phyloP scores from a whole-genome alignment of 768 basidiomycete genomes.

The Leucocoprinus leucothites region DNA sequence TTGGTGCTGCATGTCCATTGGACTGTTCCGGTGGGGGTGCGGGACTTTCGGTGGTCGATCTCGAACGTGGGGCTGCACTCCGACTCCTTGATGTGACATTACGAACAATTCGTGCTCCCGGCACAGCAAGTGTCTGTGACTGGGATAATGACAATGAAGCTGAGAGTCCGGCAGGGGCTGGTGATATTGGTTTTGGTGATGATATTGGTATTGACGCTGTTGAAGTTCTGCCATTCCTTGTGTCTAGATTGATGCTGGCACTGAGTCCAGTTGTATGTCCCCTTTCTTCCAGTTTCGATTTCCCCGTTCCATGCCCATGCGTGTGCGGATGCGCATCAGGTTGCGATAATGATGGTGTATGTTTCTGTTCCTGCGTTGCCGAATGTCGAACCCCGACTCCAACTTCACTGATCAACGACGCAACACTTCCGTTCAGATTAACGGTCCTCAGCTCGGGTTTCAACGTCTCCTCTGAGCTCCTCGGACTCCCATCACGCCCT shows the following conservation, averaged over 20 bases:
- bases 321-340: conserved; percentile 4
- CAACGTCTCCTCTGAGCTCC: conserved; percentile 64
- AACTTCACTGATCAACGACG: conserved; percentile 43
- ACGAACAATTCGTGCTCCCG: conserved; percentile 44
- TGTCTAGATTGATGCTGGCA: conserved; percentile 12
- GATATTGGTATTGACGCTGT: conserved; percentile 11
- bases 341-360: background rate
- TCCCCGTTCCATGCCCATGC: background rate
- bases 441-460: conserved; percentile 46
- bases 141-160: conserved; percentile 3
- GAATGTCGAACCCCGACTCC: conserved; percentile 30
- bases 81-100: conserved; percentile 47
- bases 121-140: background rate
- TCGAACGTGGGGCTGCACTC: conserved; percentile 21
- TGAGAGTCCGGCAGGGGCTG: background rate
- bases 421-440: conserved; percentile 45
- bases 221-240: conserved; percentile 18
- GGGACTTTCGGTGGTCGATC: background rate
- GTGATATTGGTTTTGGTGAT: conserved; percentile 10
- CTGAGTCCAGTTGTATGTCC: conserved; percentile 17
- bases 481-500: conserved; percentile 13
- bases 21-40: background rate
- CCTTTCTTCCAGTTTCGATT: conserved; percentile 12
- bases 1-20: background rate
- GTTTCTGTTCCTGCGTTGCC: conserved; percentile 10